phyloP scores from a whole-genome alignment of 2,329 filamentous ascomycete genomes.

The Zymoseptoria pseudotritici region DNA sequence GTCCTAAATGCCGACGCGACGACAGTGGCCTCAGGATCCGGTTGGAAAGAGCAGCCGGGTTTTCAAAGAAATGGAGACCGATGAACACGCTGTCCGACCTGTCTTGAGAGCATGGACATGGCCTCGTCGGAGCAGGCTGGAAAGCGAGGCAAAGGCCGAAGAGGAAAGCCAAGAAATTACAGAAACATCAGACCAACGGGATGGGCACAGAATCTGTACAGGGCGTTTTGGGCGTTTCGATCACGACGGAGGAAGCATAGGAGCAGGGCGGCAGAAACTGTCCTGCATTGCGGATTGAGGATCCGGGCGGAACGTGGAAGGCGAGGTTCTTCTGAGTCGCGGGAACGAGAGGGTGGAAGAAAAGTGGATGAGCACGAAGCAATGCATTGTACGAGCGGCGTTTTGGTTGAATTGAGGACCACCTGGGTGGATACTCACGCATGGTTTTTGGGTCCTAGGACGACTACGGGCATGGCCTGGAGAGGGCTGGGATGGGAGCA shows the following conservation, averaged over 20 bases:
- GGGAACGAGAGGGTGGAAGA: background rate
- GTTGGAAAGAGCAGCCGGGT: background rate
- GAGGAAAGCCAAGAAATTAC: background rate
- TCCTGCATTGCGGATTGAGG: background rate
- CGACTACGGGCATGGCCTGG: background rate
- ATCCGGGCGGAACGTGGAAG: background rate
- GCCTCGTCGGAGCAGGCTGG: background rate
- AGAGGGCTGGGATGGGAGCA: background rate
- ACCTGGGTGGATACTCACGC: background rate
- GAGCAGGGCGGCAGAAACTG: background rate
- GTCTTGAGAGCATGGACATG: background rate
- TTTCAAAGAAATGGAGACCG: background rate
- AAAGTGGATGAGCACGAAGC: background rate
- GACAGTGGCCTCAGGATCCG: background rate
- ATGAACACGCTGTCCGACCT: background rate
- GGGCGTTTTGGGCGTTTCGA: conserved; percentile 1
- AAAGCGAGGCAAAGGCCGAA: conserved; percentile 1
- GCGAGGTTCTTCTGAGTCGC: background rate
- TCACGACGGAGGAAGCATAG: background rate
- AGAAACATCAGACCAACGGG: background rate
- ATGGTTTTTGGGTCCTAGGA: background rate
- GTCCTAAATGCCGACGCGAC: background rate
- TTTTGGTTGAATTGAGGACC: background rate
- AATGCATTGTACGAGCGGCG: background rate
- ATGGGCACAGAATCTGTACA: conserved; percentile 4